Base-by-base conservation (phyloP, 108 stramenopile genomes). In the Heterococcus sp. region DNA sequence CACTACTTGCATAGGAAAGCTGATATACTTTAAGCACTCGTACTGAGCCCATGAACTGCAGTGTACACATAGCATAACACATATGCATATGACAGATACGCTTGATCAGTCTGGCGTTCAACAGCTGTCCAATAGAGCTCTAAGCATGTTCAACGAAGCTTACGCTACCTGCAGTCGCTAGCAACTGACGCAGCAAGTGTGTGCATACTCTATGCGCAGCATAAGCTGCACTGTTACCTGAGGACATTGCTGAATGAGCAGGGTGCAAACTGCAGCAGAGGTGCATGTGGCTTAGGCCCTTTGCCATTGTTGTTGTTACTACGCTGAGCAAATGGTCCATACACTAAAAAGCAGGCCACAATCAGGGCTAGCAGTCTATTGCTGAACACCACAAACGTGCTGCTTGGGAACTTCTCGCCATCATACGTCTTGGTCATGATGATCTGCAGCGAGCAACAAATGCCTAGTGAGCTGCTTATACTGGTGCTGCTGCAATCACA, bases 1-100 rank as follows among this genome's bases (percentile, higher is more conserved):
- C 5, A 88, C 76, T 31, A 87, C 86, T 77, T 88, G 75, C 32
- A 82, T 63, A 28, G 87, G 87, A 38, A 88, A 88, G 40, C 82
- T 84, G 30, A 88, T 77, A 83, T 74, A 88, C 33, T 84, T 63
- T 21, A 88, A 78, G 40, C 77, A 78, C 73, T 79, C 78, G 83
- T 88, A 88, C 36, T 88, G 87, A 14, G 84, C 83, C 33, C 35
- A 85, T 46, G 82, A 84, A 76, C 46, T 58, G 46, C 21, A 8
- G 46, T 21, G 46, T 21, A 21, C 46, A 58, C 8, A 21, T 21
- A 21, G 46, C 46, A 58, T 58, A 21, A 58, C 46, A 58, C 46
- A 14, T 8, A 58, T 14, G 46, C 46, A 58, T 58, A 14, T 58
- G 46, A 58, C 46, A n/a, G n/a, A n/a, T n/a, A n/a, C n/a, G n/a